Base-by-base conservation (phyloP, 2,329 filamentous ascomycete species). In the Colletotrichum caudatum region DNA sequence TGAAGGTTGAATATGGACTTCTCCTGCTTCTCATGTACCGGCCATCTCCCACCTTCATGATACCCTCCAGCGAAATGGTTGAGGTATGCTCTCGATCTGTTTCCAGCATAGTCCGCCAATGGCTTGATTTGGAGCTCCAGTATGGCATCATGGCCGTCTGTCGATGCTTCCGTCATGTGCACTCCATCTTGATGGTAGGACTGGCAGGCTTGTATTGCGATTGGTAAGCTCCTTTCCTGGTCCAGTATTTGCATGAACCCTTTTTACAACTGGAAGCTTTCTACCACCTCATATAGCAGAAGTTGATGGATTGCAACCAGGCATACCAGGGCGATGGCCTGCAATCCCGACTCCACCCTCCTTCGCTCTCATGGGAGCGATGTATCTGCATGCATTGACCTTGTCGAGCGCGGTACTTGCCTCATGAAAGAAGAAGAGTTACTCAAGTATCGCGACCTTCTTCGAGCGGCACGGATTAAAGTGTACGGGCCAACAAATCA, bases 41-140 rank as follows among this genome's bases (percentile, higher is more conserved):
- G 3, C 76, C 76, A 2, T 74, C 69, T 2, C 76, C 76, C 2
- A 77, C 76, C 1, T 77, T 76, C 39, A 77, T 77, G 76, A 71
- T 77, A 9, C 76, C 76, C 0, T 77, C 76, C 0, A 59, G 41
- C 2, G 68, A 73, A 14, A 77, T 77, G 76, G 64, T 76, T 8
- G 64, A 59, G 1, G 65, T 65, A 5, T 77, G 75, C 64, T 77
- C 76, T 5, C 72, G 74, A 20, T 73, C 74, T 9, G 75, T 71
- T 1, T 74, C 76, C 5, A 74, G 73, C 20, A 74, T 73, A 1
- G 70, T 77, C 5, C 65, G 66, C 2, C 74, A 77, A 18, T 77
- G 76, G 76, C 39, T 56, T 2, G 74, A 62, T 26, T 50, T 77
- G 41, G 69, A 73, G 41, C 20, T 62, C 6, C 48, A 72, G 6